Base-by-base conservation (phyloP, 305 asterid species). In the Fraxinus sp. region DNA sequence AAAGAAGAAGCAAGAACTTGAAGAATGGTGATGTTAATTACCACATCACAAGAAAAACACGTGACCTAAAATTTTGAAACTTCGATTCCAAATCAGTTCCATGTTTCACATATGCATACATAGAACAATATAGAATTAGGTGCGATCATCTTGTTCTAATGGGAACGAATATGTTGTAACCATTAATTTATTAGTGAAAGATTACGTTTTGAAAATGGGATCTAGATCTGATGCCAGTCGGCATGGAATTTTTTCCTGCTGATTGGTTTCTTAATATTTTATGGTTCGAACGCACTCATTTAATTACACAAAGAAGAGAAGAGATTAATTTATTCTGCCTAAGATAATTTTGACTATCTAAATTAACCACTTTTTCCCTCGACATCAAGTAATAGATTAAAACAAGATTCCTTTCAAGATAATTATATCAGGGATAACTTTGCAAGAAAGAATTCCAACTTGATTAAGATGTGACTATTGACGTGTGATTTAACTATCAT, bases 391-490 rank as follows among this genome's bases (percentile, higher is more conserved):
- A 68, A 28, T 3, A 4, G 75, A 68, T 68, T 28, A 35, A 68
- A 36, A 28, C 39, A 30, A 68, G 20, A 68, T 26, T 68, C 39
- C 75, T 28, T 26, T 13, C 5, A 28, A 1, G 18, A 68, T 28
- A 68, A 68, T 68, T 4, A 68, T 8, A 43, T 20, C 20, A 46
- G 13, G 16, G 78, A 70, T 72, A 4, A 18, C 55, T 66, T 41
- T 71, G 32, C 52, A 30, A 52, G 33, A 37, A 77, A 55, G 68
- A 81, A 81, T 81, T 85, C 87, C 82, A 28, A 18, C 68, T 32
- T 37, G 43, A 37, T 37, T 37, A 37, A 46, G 26, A 32, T 79
- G 84, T 41, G 75, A 77, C 57, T 11, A 68, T 75, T 77, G 37
- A 16, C 76, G 35, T 68, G 33, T 71, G 77, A 77, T 59, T 62